A percentile compares a stretch with the other conserved stretches of the same genome.
phyloP scores from a whole-genome alignment of 73 alveolate genomes.

The Uronychia binucleata region DNA sequence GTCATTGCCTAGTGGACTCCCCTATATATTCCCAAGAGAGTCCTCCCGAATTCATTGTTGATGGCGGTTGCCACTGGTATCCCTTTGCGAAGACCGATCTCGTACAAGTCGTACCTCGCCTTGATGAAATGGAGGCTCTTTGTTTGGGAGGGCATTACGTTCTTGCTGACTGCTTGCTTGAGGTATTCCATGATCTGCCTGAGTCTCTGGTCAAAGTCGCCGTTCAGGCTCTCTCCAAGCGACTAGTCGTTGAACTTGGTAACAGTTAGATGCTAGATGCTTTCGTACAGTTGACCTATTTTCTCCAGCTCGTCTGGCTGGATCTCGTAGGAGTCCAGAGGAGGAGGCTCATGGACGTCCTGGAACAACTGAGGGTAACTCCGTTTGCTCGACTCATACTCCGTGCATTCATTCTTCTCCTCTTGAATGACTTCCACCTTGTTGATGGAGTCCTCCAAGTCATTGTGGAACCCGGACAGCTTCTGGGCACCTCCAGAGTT shows the following conservation, averaged over 20 bases:
- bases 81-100: background rate
- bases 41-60: background rate
- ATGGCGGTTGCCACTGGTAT: background rate
- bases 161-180: conserved; percentile 23
- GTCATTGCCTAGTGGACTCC: conserved; percentile 1
- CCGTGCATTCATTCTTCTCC: background rate
- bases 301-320: conserved; percentile 55
- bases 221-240: background rate
- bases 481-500: too few relatives aligned
- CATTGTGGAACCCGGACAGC: too few relatives aligned
- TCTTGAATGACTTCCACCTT: background rate
- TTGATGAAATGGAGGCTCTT: background rate
- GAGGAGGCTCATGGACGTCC: background rate
- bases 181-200: conserved; percentile 67
- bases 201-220: conserved; percentile 72
- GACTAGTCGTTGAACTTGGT: background rate
- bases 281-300: conserved; percentile 57
- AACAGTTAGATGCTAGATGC: conserved; percentile 18
- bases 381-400: background rate
- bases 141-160: background rate
- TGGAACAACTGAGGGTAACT: background rate
- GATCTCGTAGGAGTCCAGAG: background rate
- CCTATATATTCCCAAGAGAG: background rate
- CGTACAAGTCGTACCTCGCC: background rate
- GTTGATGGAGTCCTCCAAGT: background rate